A percentile compares a stretch with the other conserved stretches of the same genome.
These are phyloP conservation scores for Linnemannia elongata DNA, from an alignment of 192 early-diverging fungal genomes.

Conservation along the genomic window DNA sequence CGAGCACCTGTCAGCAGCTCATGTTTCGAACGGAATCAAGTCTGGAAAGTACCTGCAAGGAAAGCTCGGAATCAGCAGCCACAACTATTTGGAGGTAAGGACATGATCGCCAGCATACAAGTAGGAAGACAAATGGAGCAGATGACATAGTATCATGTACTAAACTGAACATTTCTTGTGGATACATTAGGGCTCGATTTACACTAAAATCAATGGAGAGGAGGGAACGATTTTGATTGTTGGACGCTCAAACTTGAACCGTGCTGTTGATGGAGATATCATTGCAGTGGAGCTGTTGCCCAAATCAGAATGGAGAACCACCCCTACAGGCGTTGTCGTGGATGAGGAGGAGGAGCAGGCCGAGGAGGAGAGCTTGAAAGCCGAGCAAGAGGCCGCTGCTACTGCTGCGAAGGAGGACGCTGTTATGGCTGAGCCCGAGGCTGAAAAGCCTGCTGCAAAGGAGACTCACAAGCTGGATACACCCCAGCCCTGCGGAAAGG, in stretches of 20 bases:
- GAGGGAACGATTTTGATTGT: slow-evolving; percentile 82
- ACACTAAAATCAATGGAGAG: slow-evolving; percentile 80
- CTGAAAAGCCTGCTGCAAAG: slow-evolving; percentile 80
- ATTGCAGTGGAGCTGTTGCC: slow-evolving; percentile 92
- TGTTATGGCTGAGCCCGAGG: slow-evolving; percentile 66
- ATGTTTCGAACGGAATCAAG: slow-evolving; percentile 90
- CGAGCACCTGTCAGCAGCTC: slow-evolving; percentile 82
- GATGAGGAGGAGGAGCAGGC: slow-evolving; percentile 81
- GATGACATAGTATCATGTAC: background rate
- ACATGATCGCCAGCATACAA: background rate
- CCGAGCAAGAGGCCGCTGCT: slow-evolving; percentile 55
- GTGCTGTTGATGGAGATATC: slow-evolving; percentile 92
- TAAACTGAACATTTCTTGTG: background rate
- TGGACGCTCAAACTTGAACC: slow-evolving; percentile 89
- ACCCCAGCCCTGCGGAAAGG: slow-evolving; percentile 82
- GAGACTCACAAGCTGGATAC: slow-evolving; percentile 64
- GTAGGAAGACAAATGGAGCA: background rate
- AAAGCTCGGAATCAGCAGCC: slow-evolving; percentile 81
- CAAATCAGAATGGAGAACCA: slow-evolving; percentile 84
- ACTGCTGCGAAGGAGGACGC: slow-evolving; percentile 65
- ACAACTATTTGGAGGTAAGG: slow-evolving; percentile 89
- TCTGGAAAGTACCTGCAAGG: slow-evolving; percentile 85
- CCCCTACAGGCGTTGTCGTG: slow-evolving; percentile 77
- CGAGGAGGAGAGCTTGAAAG: slow-evolving; percentile 66
- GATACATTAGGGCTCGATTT: slow-evolving; percentile 73